Conservation (phyloP, 768 basidiomycete genomes). For the Lentinula detonsa region DNA sequence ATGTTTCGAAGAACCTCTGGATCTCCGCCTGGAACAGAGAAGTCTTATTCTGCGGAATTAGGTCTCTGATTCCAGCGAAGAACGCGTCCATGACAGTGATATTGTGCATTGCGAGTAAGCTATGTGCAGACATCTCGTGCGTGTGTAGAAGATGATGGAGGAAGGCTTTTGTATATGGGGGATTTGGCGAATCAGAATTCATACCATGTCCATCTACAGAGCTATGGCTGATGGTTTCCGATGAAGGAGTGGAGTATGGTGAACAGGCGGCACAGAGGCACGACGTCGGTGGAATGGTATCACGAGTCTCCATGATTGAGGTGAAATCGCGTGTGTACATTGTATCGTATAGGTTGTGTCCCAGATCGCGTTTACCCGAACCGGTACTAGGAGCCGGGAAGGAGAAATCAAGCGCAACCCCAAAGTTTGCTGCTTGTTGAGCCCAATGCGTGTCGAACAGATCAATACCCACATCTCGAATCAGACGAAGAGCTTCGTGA, state of each 20-base stretch:
- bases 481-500: conserved; percentile 68
- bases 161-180: conserved; percentile 53
- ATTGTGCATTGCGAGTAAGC: conserved; percentile 73
- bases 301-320: conserved; percentile 22
- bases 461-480: conserved; percentile 64
- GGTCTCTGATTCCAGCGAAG: conserved; percentile 48
- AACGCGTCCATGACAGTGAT: conserved; percentile 61
- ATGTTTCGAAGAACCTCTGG: conserved; percentile 38
- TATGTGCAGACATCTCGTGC: conserved; percentile 86
- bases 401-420: conserved; percentile 72
- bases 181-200: conserved; percentile 13
- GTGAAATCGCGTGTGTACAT: conserved; percentile 57
- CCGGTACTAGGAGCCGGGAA: conserved; percentile 43
- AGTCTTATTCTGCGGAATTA: conserved; percentile 14
- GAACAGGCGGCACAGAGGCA: conserved; percentile 58
- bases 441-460: conserved; percentile 75
- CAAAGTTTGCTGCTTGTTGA: conserved; percentile 56
- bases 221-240: conserved; percentile 38
- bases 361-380: conserved; percentile 38
- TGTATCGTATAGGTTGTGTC: conserved; percentile 66
- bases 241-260: conserved; percentile 25
- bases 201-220: conserved; percentile 24
- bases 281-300: conserved; percentile 23
- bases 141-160: conserved; percentile 82
- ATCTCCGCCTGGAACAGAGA: conserved; percentile 39